Conservation (phyloP, 2,329 filamentous ascomycete species). For the Colletotrichum spinosum region DNA sequence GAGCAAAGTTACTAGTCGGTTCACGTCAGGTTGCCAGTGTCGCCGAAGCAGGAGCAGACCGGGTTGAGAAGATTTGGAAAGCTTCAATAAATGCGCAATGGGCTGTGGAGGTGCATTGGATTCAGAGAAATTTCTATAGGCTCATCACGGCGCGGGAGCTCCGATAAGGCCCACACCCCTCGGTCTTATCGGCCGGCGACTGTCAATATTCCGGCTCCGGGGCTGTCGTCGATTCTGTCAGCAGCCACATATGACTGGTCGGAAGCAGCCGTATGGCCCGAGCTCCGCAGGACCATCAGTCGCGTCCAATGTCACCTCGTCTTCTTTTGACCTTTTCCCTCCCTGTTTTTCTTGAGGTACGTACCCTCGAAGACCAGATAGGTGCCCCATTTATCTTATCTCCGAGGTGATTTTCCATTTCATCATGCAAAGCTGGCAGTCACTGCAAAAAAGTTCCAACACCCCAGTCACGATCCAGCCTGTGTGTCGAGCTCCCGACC, state of each 20-base stretch:
- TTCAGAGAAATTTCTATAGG: slow-evolving; percentile 39
- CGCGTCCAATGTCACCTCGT: background rate
- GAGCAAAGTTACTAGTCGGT: background rate
- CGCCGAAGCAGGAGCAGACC: slow-evolving; percentile 14
- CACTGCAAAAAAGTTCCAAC: no score
- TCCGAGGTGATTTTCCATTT: slow-evolving; percentile 48
- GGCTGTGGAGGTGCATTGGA: slow-evolving; percentile 34
- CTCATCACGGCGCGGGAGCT: slow-evolving; percentile 27
- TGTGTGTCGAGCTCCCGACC: slow-evolving; percentile 27
- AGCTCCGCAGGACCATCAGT: background rate
- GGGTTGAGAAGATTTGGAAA: slow-evolving; percentile 20
- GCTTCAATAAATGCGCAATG: slow-evolving; percentile 34
- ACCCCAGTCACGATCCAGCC: slow-evolving; percentile 4
- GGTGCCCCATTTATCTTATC: slow-evolving; percentile 35
- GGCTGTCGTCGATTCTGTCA: background rate
- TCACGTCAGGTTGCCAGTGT: slow-evolving; percentile 7
- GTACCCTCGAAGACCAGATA: no score
- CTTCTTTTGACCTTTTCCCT: background rate
- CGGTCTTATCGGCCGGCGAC: slow-evolving; percentile 36
- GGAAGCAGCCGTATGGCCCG: slow-evolving; percentile 1
- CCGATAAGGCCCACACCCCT: slow-evolving; percentile 37
- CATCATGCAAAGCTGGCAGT: slow-evolving; percentile 36
- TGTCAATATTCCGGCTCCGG: slow-evolving; percentile 30
- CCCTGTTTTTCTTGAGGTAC: background rate
- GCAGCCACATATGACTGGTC: background rate